Base-by-base conservation (phyloP, 164 flowering plant species). In the Cinnamomum chago region DNA sequence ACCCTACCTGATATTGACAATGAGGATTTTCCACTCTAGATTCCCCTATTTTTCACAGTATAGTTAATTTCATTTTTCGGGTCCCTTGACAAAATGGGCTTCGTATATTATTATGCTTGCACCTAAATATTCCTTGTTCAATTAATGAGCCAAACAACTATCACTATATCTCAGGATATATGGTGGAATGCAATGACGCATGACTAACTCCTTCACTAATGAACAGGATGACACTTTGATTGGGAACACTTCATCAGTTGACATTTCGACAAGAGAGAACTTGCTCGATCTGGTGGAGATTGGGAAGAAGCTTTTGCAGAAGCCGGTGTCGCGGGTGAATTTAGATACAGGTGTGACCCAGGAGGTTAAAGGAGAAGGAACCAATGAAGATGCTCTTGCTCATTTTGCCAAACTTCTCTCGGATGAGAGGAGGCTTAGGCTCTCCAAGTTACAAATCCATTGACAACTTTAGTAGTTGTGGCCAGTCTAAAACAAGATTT, bases 321-420 rank as follows among this genome's bases (percentile, higher is more conserved):
- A 82, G 71, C 83, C 84, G 10, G 85, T 87, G 20, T 76, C 85
- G 5, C 82, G 88, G 73, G 82, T 86, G 62, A 83, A 88, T 62
- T 65, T 86, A 65, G 85, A 84, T 22, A 87, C 88, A 2, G 89
- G 92, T 40, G 50, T 27, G 12, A 73, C 24, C 28, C 82, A 85
- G 51, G 73, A 22, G 20, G 72, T 76, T 50, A 72, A 72, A 47
- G 83, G 82, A 62, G 86, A 75, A 22, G 89, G 80, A 15, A 86
- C 88, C 2, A 87, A 89, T 69, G 83, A 82, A 70, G 84, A 86
- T 69, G 92, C 89, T 27, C 76, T 89, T 13, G 66, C 76, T 20
- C 79, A 74, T 10, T 86, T 88, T 60, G 91, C 91, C 11, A 76
- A 85, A 74, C 2, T 76, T 68, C 86, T 88, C 2, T 81, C 84